phyloP scores from a whole-genome alignment of 169 alveolate genomes.

The Eimeria sp. region DNA sequence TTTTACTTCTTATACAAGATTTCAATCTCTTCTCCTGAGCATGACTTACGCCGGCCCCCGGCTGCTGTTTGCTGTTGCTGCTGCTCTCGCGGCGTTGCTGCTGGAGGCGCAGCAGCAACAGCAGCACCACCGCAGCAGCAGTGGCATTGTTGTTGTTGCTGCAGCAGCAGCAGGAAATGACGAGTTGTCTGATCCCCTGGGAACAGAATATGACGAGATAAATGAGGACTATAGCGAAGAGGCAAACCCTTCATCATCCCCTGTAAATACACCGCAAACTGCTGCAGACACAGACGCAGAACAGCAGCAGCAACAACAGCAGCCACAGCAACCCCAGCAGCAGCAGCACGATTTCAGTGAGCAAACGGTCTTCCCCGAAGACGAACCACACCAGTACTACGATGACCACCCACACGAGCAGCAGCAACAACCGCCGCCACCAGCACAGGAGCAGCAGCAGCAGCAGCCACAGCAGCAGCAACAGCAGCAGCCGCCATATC shows the following conservation, averaged over 20 bases:
- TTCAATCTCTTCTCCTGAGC: not conserved
- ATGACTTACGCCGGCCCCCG: conserved; percentile 23
- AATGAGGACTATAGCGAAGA: not conserved
- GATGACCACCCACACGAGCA: not conserved
- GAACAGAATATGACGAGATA: not conserved
- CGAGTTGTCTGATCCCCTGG: not conserved
- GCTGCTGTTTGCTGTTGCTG: conserved; percentile 18
- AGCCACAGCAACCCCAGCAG: too few species aligned
- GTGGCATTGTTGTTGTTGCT: not conserved
- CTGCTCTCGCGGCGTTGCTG: conserved; percentile 1
- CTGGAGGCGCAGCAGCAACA: not conserved
- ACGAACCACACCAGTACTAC: not conserved
- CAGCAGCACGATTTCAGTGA: not conserved
- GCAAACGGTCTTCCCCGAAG: not conserved
- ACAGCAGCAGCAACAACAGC: not conserved
- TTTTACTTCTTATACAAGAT: not conserved
- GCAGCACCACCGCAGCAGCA: not conserved
- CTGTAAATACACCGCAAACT: not conserved
- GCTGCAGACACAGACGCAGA: not conserved
- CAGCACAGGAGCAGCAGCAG: too few species aligned
- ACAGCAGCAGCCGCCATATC: not conserved
- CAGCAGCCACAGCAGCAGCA: conserved; percentile 9
- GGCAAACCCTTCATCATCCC: not conserved
- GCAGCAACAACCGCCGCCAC: too few species aligned
- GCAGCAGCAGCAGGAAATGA: not conserved